These are phyloP conservation scores for Plasmodium vivax DNA, from an alignment of 169 alveolate genomes.

Conservation along the genomic window DNA sequence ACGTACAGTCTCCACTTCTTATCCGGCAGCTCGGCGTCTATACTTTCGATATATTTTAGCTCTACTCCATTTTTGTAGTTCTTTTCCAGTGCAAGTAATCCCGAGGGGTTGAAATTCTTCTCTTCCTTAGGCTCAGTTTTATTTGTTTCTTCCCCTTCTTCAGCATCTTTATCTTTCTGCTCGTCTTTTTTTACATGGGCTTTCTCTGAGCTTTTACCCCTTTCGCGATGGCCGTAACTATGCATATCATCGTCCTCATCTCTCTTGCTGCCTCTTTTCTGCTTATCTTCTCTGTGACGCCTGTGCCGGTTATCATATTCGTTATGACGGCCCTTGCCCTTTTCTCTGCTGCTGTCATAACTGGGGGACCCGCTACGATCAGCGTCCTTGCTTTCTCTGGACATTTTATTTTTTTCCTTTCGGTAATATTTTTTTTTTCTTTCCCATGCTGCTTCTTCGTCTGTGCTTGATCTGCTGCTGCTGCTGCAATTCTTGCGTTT, in stretches of 20 bases:
- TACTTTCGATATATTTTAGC: slow-evolving; percentile 86
- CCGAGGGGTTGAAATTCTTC: slow-evolving; percentile 91
- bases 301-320: background rate
- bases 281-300: background rate
- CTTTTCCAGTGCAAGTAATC: slow-evolving; percentile 87
- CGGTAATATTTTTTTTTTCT: background rate
- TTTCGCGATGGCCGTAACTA: background rate
- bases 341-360: background rate
- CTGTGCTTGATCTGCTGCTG: background rate
- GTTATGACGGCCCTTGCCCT: background rate
- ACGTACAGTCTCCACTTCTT: slow-evolving; percentile 89
- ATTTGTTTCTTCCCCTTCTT: slow-evolving; percentile 23
- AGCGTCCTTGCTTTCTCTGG: background rate
- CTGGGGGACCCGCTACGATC: background rate
- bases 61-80: slow-evolving; percentile 83
- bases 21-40: slow-evolving; percentile 85
- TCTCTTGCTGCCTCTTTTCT: background rate
- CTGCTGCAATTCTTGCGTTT: background rate
- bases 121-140: slow-evolving; percentile 28
- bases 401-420: background rate
- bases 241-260: background rate
- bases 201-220: background rate
- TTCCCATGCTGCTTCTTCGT: background rate
- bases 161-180: background rate
- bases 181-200: background rate